Base-by-base conservation (phyloP, 2,329 filamentous ascomycete genomes). In the Epichloe scottii region DNA sequence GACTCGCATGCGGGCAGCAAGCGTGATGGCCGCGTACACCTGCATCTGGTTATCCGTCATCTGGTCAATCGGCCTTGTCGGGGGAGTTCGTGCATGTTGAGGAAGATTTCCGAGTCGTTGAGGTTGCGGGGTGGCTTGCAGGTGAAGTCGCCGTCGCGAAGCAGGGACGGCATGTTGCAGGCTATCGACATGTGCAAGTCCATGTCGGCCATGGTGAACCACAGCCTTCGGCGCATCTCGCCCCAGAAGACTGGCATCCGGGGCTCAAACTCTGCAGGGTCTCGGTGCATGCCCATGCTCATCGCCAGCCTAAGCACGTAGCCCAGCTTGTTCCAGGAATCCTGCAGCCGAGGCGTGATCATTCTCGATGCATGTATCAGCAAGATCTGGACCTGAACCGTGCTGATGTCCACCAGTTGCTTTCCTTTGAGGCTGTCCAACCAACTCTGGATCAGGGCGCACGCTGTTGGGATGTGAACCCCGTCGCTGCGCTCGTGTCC, bases 271-370 rank as follows among this genome's bases (percentile, higher is more conserved):
- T 80, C 77, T 14, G 72, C 72, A 3, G 77, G 75, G 49, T 80
- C 77, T 4, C 76, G 70, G 56, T 80, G 77, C 45, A 80, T 64
- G 3, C 76, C 77, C 75, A 80, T 79, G 3, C 72, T 75, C 76
- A 79, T 79, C 33, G 75, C 77, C 66, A 77, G 75, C 15, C 77
- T 72, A 5, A 78, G 70, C 41, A 79, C 71, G 49, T 71, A 70
- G 5, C 77, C 77, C n/a, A 79, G 63, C 51, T 77, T 73, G 14
- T 71, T 70, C 77, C 77, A 80, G 0, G 72, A 67, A 48, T 76
- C 72, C 49, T 78, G 72, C 35, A 73, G 68, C 7, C 71, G 69
- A 21, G 68, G 68, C 5, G 75, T 74, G 60, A 77, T 74, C 68
- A 77, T 73, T 50, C 75, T 66, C 55, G 72, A 69, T 2, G 76